These are phyloP conservation scores for Pseudogymnoascus sp. DNA, from an alignment of 2,329 filamentous ascomycete genomes.

Conservation along the genomic window DNA sequence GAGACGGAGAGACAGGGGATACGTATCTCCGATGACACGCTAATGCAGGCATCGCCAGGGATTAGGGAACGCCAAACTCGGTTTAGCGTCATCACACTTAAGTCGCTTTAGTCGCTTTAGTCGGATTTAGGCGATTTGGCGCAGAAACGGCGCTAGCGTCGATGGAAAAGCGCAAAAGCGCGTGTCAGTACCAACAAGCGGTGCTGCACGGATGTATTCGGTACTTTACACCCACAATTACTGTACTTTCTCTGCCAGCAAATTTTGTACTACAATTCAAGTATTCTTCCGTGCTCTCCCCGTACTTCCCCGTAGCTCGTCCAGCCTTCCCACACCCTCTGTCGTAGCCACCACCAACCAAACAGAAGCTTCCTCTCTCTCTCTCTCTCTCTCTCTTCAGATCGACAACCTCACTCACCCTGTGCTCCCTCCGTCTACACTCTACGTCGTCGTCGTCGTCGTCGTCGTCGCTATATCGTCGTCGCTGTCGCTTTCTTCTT, in stretches of 20 bases:
- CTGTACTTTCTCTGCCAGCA: not conserved
- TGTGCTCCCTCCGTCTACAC: not conserved
- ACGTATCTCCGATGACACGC: not conserved
- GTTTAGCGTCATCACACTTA: not conserved
- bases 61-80: not conserved
- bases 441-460: not conserved
- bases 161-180: conserved; percentile 8
- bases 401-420: not conserved
- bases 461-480: not conserved
- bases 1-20: not conserved
- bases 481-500: not conserved
- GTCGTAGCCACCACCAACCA: not conserved
- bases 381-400: not conserved
- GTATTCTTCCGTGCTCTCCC: not conserved
- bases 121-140: conserved; percentile 6
- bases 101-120: not conserved
- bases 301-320: not conserved
- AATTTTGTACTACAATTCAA: not conserved
- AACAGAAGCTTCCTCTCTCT: conserved; percentile 1
- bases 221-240: not conserved
- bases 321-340: not conserved
- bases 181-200: not conserved
- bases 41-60: conserved; percentile 5
- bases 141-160: not conserved
- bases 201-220: not conserved